phyloP scores from a whole-genome alignment of 495 filamentous ascomycete genomes.

The Aspergillus conjunctus region DNA sequence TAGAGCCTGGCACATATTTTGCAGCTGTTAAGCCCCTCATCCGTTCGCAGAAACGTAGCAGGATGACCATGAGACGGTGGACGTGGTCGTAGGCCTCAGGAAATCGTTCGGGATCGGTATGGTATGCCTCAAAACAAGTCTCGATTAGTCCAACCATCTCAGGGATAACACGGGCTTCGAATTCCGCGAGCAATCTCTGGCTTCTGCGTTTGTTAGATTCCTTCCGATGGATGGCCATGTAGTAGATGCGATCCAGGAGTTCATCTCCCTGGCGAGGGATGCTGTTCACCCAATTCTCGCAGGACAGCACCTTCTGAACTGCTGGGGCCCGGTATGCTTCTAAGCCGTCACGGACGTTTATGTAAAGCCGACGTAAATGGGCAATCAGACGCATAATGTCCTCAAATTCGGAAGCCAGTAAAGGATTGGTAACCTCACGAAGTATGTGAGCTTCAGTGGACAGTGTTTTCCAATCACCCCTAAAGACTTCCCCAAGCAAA shows the following conservation, averaged over 20 bases:
- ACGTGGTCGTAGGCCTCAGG: conserved; percentile 19
- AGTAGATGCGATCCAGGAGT: conserved; percentile 17
- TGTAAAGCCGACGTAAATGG: conserved; percentile 7
- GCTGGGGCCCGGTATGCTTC: not conserved
- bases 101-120: conserved; percentile 11
- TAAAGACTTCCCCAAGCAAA: conserved; percentile 16
- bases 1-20: conserved; percentile 2
- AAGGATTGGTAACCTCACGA: not conserved
- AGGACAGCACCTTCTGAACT: conserved; percentile 1
- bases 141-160: conserved; percentile 25
- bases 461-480: conserved; percentile 19
- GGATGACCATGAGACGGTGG: conserved; percentile 17
- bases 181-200: conserved; percentile 20
- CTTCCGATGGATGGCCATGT: not conserved
- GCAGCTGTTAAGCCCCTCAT: conserved; percentile 10
- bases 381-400: conserved; percentile 4
- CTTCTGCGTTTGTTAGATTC: not conserved
- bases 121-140: conserved; percentile 29
- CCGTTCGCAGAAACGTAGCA: conserved; percentile 20
- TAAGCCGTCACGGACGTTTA: not conserved
- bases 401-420: not conserved
- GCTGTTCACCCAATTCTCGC: conserved; percentile 12
- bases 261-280: conserved; percentile 15
- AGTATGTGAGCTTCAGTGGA: conserved; percentile 6
- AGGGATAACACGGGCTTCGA: conserved; percentile 30